Evolutionary conservation across 352 stramenopile genomes (phyloP), one percentile per base, ranked within the genome.

Genomic region (Saprolegnia parasitica): DNA sequence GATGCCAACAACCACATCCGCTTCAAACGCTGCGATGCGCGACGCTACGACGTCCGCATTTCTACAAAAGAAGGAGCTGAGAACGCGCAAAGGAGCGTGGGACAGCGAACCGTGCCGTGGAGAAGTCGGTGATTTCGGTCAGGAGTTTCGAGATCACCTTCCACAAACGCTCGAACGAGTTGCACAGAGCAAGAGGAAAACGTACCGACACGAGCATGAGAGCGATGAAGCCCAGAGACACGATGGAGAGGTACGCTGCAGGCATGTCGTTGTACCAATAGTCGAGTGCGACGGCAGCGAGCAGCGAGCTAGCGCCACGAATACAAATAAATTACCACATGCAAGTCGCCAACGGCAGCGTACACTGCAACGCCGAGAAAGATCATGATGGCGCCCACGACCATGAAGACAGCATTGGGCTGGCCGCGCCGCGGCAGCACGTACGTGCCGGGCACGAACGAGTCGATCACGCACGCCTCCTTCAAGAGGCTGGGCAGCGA

Each of bases 341-440:
- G 42, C 11, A 49, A 49, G 42, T n/a, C 42, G 13, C 11, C 13
- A 8, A 9, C 13, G 13, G 35, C 4, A 54, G 13, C 60, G 4
- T 67, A 67, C 60, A 55, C 20, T 35, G 35, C 60, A 15, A 67
- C 60, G n/a, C 32, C n/a, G 13, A 67, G 15, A 15, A 67, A 67
- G 18, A 67, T 24, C 24, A 67, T 29, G 46, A 45, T 60, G 20
- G 52, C 52, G 11, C 52, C 52, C 11, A 60, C 35, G 35, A 60
- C 52, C 13, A 60, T 20, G 11, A 60, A 60, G 11, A 60, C 52
- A 8, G 52, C 52, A 60, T 60, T 60, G 52, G 52, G 52, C 35
- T 60, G 52, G 35, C n/a, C 52, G 8, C 52, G 52, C 13, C 52
- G 52, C 11, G 52, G 52, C 24, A 60, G n/a, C 11, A 60, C 52